Evolutionary conservation across 2,329 filamentous ascomycete species (phyloP), one percentile per base, ranked within the genome.

Genomic region (Fusarium nematophilum): DNA sequence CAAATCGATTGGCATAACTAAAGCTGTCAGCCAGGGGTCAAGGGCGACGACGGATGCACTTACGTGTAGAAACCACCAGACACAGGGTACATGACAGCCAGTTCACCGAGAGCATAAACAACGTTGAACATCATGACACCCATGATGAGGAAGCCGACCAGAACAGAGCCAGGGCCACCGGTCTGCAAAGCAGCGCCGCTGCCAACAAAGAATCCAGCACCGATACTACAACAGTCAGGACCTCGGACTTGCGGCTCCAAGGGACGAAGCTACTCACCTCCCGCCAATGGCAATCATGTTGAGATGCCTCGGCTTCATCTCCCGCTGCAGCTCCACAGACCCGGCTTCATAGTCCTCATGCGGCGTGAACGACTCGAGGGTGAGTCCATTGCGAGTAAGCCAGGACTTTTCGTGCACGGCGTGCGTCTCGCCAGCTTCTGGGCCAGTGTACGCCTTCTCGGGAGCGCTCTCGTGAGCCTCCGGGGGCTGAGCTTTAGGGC

Each of bases 181-280:
- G 63, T 60, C 13, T 59, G 51, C 7, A 68, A 59, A 10, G 86
- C 74, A 50, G 82, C 82, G 59, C 75, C 70, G 56, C 83, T 83
- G 66, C 84, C 83, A 59, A 87, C 84, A 72, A 86, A 87, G 78
- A 87, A 85, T 73, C 84, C 84, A 57, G 84, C 84, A 69, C 84
- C 84, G 38, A 87, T 87, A 59, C 61, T 64, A 10, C 3, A 17
- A 21, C 6, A 10, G 39, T 65, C 25, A 65, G 57, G 9, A 43
- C 34, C 23, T 3, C 11, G n/a, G 2, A 21, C 2, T 3, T 6
- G 14, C 11, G 17, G 13, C 30, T 30, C 9, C 2, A 43, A 29
- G 31, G 39, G 30, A 30, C 27, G 7, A 26, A 2, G 3, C 15
- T 7, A 52, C 66, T 63, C 4, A 69, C 66, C 66, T 69, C 47